A percentile compares a stretch with the other conserved stretches of the same genome.
phyloP scores from a whole-genome alignment of 768 basidiomycete species.

The Chalciporus sphaerocephalus region DNA sequence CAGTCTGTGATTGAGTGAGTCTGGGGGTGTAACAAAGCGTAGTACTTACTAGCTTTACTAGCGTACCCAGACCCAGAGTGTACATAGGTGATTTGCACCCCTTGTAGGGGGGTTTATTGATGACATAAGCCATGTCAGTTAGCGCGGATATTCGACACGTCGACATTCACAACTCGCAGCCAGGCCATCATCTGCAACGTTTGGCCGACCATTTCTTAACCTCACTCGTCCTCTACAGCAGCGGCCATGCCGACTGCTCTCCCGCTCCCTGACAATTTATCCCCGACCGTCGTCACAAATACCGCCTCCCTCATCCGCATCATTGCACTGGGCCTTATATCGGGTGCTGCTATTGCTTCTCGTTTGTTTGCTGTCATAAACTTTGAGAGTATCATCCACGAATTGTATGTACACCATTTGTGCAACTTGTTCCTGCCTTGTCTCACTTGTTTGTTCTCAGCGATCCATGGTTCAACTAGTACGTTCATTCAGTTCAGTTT shows the following conservation, averaged over 20 bases:
- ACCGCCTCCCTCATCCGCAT: constrained; percentile 89
- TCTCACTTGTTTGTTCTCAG: constrained; percentile 36
- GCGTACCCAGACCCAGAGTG: no score
- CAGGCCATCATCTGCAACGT: not conserved
- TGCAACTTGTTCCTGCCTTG: not conserved
- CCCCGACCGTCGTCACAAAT: constrained; percentile 73
- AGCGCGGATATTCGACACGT: constrained; percentile 18
- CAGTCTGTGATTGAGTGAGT: no score
- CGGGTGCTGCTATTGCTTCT: constrained; percentile 91
- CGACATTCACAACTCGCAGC: constrained; percentile 4
- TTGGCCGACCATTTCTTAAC: not conserved
- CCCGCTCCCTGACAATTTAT: constrained; percentile 64
- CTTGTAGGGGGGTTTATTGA: constrained; percentile 7
- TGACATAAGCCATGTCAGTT: constrained; percentile 11
- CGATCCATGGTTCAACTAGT: constrained; percentile 99
- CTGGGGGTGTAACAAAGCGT: no score
- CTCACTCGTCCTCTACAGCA: constrained; percentile 5
- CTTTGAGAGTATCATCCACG: constrained; percentile 99
- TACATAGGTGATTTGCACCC: constrained; percentile 8
- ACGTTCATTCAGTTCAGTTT: constrained; percentile 32
- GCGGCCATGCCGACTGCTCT: constrained; percentile 71
- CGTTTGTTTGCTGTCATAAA: constrained; percentile 96
- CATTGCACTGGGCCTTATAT: constrained; percentile 85
- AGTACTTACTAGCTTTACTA: no score
- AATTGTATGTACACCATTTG: constrained; percentile 66